Evolutionary conservation across 371 early-diverging fungal species (phyloP).

Genomic region (Globomyces sp.): DNA sequence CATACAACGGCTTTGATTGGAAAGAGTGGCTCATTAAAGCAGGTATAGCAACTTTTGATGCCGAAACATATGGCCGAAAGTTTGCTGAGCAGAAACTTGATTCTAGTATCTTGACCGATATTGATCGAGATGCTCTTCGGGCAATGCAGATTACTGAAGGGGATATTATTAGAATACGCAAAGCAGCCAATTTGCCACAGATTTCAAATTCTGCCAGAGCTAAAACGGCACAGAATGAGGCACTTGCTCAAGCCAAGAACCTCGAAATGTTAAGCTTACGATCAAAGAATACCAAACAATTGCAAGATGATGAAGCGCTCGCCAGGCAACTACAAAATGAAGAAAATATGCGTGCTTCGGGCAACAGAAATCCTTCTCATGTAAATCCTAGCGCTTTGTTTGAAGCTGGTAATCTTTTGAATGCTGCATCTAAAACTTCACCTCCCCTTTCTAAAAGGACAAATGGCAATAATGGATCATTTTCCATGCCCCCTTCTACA

Average conservation of each 20-base stretch:
- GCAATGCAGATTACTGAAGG: constrained; percentile 79
- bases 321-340: constrained; percentile 74
- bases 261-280: constrained; percentile 24
- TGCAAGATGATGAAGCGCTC: constrained; percentile 65
- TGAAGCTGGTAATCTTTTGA: constrained; percentile 15
- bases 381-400: constrained; percentile 10
- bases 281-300: constrained; percentile 35
- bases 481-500: constrained; percentile 6
- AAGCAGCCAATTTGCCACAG: constrained; percentile 37
- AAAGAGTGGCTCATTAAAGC: constrained; percentile 79
- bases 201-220: not conserved
- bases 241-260: constrained; percentile 31
- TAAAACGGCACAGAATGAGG: constrained; percentile 18
- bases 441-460: not conserved
- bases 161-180: constrained; percentile 74
- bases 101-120: constrained; percentile 64
- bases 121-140: constrained; percentile 72
- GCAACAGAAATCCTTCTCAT: not conserved
- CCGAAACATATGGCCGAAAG: constrained; percentile 71
- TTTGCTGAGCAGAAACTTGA: constrained; percentile 86
- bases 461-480: not conserved
- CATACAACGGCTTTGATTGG: constrained; percentile 77
- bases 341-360: constrained; percentile 26
- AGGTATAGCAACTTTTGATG: constrained; percentile 69
- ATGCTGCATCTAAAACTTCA: constrained; percentile 1